These are phyloP conservation scores for Cladosporium sp. DNA, from an alignment of 2,329 filamentous ascomycete genomes.

Conservation along the genomic window DNA sequence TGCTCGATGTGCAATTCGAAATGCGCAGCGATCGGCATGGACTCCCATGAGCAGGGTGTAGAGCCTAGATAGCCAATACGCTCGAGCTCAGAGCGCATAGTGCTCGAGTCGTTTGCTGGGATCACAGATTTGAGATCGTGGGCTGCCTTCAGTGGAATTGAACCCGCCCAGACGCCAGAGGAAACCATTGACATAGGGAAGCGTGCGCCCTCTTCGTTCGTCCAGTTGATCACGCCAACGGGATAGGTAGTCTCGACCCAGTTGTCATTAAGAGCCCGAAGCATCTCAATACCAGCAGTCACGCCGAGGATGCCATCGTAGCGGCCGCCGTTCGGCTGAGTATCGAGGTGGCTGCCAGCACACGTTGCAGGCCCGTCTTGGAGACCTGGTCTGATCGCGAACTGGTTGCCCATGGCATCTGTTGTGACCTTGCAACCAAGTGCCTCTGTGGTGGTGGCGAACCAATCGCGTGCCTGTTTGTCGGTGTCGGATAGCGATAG, in stretches of 20 bases:
- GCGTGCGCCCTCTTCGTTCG: constrained; percentile 78
- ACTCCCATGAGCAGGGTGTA: constrained; percentile 56
- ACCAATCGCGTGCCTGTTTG: constrained; percentile 73
- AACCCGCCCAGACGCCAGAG: constrained; percentile 75
- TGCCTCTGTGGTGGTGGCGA: constrained; percentile 60
- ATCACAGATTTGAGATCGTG: constrained; percentile 63
- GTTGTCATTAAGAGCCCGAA: constrained; percentile 67
- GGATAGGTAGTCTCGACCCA: constrained; percentile 68
- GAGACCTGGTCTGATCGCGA: constrained; percentile 67
- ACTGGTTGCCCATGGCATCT: constrained; percentile 80
- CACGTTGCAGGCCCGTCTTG: constrained; percentile 63
- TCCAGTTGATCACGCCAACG: constrained; percentile 77
- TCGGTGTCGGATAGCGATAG: constrained; percentile 71
- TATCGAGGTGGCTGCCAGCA: constrained; percentile 66
- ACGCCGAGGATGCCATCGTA: constrained; percentile 80
- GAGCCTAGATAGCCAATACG: constrained; percentile 70
- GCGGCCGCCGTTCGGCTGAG: constrained; percentile 60
- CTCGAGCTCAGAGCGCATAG: constrained; percentile 67
- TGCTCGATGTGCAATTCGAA: constrained; percentile 88
- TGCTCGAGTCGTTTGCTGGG: constrained; percentile 56
- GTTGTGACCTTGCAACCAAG: constrained; percentile 68
- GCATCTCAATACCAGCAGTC: constrained; percentile 69
- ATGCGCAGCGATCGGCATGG: constrained; percentile 69
- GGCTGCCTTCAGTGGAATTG: constrained; percentile 62
- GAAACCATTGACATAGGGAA: constrained; percentile 75